Evolutionary conservation across 345 rosid species (phyloP), one percentile per base, ranked within the genome.

Genomic region (Iberis pinnata): DNA sequence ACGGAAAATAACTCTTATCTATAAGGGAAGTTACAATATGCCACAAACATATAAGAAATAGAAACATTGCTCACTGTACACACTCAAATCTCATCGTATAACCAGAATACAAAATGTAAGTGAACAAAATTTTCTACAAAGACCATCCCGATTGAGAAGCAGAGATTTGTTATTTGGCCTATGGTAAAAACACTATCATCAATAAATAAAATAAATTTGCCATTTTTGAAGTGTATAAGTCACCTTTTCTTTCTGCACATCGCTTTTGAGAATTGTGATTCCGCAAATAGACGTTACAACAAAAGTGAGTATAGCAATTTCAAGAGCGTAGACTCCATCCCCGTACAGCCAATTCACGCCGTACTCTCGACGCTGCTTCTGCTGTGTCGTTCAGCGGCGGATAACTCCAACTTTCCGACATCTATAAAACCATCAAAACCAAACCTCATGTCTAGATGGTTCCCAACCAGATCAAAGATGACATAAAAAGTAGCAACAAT

Each of bases 331-430:
- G 9, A 53, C 80, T 88, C 84, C 95, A 77, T 57, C 93, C 97
- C 19, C 88, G 86, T 44, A 79, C 74, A n/a, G 90, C 86, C 24
- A 88, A 77, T 16, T 80, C 85, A 62, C 65, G 70, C 31, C 68
- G 82, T 53, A 88, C 78, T 55, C 75, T 82, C 36, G 38, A 65
- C 32, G 97, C 98, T 51, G 90, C 98, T 63, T 88, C 97, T 54
- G 90, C 81, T 0, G 87, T 78, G 73, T 92, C 98, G 58, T 77
- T 83, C 32, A 88, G 73, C 27, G 95, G 98, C 39, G 98, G 97
- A 69, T 92, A 88, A 73, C 97, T 85, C 95, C 95, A 88, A 67
- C 78, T 83, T 57, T 81, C 97, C 12, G 87, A 76, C 66, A 92
- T 81, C 98, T 88, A 76, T 18, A 58, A 58, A 46, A 38, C 54